Percentiles rank a stretch among this genome's conserved stretches.
Conservation (phyloP, 768 basidiomycete genomes). For the Tricholoma bakamatsutake region DNA sequence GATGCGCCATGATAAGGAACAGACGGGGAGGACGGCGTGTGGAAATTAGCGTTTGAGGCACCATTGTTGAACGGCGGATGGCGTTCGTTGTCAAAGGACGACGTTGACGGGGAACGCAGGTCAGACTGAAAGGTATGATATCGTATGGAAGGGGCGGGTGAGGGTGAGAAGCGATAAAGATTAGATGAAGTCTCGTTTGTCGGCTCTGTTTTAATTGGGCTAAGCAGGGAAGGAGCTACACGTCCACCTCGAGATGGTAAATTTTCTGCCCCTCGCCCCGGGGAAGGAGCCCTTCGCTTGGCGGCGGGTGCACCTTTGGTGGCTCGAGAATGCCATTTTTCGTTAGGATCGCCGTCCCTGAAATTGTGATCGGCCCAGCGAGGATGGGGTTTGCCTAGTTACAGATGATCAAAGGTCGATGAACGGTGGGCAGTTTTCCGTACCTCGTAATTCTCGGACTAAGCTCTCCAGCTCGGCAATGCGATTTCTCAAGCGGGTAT, state of each 20-base stretch:
- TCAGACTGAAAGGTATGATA: conserved; percentile 49
- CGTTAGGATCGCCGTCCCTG: conserved; percentile 73
- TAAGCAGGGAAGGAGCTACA: conserved; percentile 40
- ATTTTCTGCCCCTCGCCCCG: conserved; percentile 26
- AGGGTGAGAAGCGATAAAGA: conserved; percentile 68
- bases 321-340: conserved; percentile 84
- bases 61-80: conserved; percentile 19
- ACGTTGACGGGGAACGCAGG: conserved; percentile 29
- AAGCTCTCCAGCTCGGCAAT: conserved; percentile 93
- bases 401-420: conserved; percentile 11
- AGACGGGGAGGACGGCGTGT: conserved; percentile 22
- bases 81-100: conserved; percentile 34
- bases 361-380: conserved; percentile 80
- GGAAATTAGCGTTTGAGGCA: conserved; percentile 16
- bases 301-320: conserved; percentile 53
- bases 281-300: conserved; percentile 34
- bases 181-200: conserved; percentile 42
- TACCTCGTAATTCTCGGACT: conserved; percentile 82
- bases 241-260: conserved; percentile 26
- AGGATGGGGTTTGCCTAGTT: conserved; percentile 78
- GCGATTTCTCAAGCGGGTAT: conserved; percentile 75
- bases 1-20: conserved; percentile 20
- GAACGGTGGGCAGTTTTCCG: conserved; percentile 4
- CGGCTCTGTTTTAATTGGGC: conserved; percentile 67
- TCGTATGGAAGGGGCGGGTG: conserved; percentile 48